Conservation (phyloP, 2,329 filamentous ascomycete species). For the Phaeosphaeria sp. region DNA sequence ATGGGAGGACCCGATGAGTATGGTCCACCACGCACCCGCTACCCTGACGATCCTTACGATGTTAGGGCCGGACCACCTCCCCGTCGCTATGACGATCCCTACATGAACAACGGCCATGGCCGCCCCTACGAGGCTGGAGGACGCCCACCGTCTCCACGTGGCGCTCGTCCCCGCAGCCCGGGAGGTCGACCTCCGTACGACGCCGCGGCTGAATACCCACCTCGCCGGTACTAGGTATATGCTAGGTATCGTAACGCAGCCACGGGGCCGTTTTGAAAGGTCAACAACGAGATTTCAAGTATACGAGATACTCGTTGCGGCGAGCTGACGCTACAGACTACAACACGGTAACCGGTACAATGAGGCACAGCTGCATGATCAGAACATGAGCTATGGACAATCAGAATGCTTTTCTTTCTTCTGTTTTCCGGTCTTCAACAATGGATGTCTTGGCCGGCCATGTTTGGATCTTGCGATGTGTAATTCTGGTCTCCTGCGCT, state of each 20-base stretch:
- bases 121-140: constrained; percentile 58
- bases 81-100: constrained; percentile 64
- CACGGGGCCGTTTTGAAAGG: no score
- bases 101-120: constrained; percentile 65
- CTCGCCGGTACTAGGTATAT: constrained; percentile 43
- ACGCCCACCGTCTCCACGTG: constrained; percentile 52
- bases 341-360: not conserved
- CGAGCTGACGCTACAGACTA: not conserved
- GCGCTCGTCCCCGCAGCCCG: constrained; percentile 53
- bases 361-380: not conserved
- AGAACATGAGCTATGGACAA: not conserved
- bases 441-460: not conserved
- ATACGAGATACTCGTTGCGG: no score
- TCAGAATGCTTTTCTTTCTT: constrained; percentile 3
- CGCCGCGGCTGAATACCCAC: constrained; percentile 52
- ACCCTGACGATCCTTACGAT: constrained; percentile 79
- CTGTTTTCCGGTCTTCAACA: constrained; percentile 1
- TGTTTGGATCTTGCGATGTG: constrained; percentile 5
- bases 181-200: constrained; percentile 67
- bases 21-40: constrained; percentile 66
- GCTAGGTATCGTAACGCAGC: not conserved
- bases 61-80: constrained; percentile 60
- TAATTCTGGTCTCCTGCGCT: not conserved
- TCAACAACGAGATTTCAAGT: no score
- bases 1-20: constrained; percentile 72